These are phyloP conservation scores for Rhizopogon vulgaris DNA, from an alignment of 768 basidiomycete genomes.

Conservation along the genomic window DNA sequence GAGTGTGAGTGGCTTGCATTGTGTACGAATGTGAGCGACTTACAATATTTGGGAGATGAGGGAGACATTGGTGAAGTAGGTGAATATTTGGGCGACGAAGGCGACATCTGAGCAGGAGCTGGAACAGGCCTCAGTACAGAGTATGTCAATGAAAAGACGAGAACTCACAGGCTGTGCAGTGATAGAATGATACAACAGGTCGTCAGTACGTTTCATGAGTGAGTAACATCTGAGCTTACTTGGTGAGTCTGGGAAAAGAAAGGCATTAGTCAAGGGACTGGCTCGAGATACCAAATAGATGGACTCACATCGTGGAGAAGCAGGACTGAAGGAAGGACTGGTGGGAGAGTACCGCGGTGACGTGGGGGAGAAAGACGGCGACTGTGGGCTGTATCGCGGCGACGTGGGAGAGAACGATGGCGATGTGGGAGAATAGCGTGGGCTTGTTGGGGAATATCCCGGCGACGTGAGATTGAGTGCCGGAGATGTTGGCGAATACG, in stretches of 20 bases:
- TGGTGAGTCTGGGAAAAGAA: slow-evolving; percentile 56
- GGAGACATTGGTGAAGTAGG: slow-evolving; percentile 92
- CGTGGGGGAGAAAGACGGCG: slow-evolving; percentile 86
- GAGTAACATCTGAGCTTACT: slow-evolving; percentile 44
- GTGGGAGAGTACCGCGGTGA: slow-evolving; percentile 88
- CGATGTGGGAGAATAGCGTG: slow-evolving; percentile 80
- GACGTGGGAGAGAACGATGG: slow-evolving; percentile 84
- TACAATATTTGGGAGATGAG: slow-evolving; percentile 89
- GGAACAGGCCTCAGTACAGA: slow-evolving; percentile 8
- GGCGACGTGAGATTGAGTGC: slow-evolving; percentile 79
- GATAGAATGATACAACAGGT: slow-evolving; percentile 5
- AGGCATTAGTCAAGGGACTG: slow-evolving; percentile 3
- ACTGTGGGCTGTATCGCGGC: slow-evolving; percentile 82
- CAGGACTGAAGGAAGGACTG: slow-evolving; percentile 86
- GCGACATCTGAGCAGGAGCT: slow-evolving; percentile 82
- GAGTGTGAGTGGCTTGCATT: slow-evolving; percentile 8
- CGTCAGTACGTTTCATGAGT: slow-evolving; percentile 16
- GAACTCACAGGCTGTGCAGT: slow-evolving; percentile 54
- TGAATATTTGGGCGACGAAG: slow-evolving; percentile 88
- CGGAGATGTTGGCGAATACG: slow-evolving; percentile 86
- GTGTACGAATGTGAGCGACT: slow-evolving; percentile 20
- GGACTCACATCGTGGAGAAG: slow-evolving; percentile 82
- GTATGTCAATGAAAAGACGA: not conserved
- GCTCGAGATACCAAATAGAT: not conserved
- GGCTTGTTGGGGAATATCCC: slow-evolving; percentile 60